phyloP scores from a whole-genome alignment of 345 rosid genomes.

The Arabidopsis thaliana region DNA sequence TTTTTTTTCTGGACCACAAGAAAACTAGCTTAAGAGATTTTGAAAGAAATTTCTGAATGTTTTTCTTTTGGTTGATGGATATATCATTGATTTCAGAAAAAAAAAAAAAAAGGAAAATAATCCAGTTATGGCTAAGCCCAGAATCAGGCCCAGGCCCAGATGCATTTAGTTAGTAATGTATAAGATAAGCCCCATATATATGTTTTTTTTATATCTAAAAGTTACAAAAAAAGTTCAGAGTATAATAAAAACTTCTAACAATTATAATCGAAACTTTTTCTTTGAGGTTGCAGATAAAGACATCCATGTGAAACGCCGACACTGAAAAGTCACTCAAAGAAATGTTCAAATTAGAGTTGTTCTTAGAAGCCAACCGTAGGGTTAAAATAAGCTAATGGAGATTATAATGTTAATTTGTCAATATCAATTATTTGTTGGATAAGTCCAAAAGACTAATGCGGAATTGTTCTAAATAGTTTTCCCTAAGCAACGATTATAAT shows the following conservation, averaged over 20 bases:
- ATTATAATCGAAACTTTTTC: not conserved
- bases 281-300: conserved; percentile 8
- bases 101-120: too few relatives aligned
- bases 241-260: not conserved
- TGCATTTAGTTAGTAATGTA: not conserved
- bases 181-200: not conserved
- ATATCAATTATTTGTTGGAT: conserved; percentile 25
- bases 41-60: not conserved
- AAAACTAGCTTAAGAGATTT: too few relatives aligned
- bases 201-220: too few relatives aligned
- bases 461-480: conserved; percentile 20
- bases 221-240: too few relatives aligned
- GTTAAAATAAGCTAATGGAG: conserved; percentile 3
- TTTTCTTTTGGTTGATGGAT: not conserved
- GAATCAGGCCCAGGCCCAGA: not conserved
- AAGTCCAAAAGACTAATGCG: conserved; percentile 18
- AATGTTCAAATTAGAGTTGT: conserved; percentile 15
- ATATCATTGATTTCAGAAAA: not conserved
- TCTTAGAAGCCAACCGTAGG: not conserved
- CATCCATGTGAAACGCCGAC: conserved; percentile 19
- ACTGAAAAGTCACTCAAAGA: conserved; percentile 19
- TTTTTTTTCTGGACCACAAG: too few relatives aligned
- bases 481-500: not conserved
- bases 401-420: not conserved
- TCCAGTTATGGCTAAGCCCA: not conserved